Conservation (phyloP, 805 yeast species). For the Torulaspora franciscae region DNA sequence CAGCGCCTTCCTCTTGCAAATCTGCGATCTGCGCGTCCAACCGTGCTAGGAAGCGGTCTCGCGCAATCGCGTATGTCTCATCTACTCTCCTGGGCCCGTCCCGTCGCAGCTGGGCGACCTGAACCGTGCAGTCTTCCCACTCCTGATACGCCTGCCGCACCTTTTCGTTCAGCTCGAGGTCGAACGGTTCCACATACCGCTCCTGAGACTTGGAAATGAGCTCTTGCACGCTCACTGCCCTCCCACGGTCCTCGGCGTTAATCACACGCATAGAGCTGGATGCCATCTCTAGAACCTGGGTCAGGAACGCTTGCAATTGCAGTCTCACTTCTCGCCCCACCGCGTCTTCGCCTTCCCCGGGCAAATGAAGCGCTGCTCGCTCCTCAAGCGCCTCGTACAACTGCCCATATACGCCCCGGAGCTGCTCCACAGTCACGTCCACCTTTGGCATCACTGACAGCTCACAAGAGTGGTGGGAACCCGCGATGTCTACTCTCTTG, state of each 20-base stretch:
- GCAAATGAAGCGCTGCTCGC: constrained; percentile 20
- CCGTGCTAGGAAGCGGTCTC: constrained; percentile 31
- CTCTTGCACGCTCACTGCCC: constrained; percentile 19
- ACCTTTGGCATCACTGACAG: constrained; percentile 13
- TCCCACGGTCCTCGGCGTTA: constrained; percentile 41
- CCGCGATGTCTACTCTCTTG: background rate
- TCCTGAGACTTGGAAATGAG: constrained; percentile 20
- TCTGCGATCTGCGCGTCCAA: constrained; percentile 20
- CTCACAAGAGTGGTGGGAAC: too few relatives aligned
- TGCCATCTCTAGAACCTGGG: constrained; percentile 46
- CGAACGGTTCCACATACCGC: constrained; percentile 60
- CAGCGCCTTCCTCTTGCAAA: constrained; percentile 6
- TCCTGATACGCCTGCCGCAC: constrained; percentile 52
- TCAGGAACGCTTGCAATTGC: constrained; percentile 24
- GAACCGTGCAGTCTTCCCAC: constrained; percentile 59
- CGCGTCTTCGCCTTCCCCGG: constrained; percentile 17
- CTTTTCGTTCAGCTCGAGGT: constrained; percentile 53
- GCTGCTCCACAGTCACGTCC: constrained; percentile 27
- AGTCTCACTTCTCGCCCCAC: constrained; percentile 24
- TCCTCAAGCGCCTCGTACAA: constrained; percentile 25
- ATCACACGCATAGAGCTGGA: constrained; percentile 53
- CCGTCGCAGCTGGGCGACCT: constrained; percentile 51
- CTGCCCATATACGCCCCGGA: constrained; percentile 30
- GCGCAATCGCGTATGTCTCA: constrained; percentile 31
- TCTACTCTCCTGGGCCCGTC: constrained; percentile 45